Conservation (phyloP, 2,329 filamentous ascomycete genomes). For the Septoria petroselini region DNA sequence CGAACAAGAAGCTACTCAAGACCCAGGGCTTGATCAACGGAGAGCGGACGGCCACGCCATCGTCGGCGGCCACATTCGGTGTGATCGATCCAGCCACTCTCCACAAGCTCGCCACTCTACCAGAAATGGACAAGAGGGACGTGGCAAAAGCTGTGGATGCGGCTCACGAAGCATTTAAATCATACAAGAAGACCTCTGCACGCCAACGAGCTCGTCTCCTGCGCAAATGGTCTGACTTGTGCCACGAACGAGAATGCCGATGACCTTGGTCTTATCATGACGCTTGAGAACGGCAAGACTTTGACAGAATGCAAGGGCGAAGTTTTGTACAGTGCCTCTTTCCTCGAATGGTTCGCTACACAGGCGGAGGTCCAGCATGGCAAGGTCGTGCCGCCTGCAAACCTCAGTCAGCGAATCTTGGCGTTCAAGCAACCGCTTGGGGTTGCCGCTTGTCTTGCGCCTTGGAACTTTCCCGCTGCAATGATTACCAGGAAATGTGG, state of each 20-base stretch:
- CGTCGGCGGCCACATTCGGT: conserved; percentile 40
- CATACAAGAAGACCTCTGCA: conserved; percentile 27
- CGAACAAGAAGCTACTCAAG: conserved; percentile 25
- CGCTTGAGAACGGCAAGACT: conserved; percentile 38
- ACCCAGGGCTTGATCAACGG: conserved; percentile 29
- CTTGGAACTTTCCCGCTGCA: conserved; percentile 37
- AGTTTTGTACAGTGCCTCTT: conserved; percentile 33
- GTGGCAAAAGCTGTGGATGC: conserved; percentile 25
- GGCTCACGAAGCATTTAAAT: conserved; percentile 26
- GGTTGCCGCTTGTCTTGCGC: conserved; percentile 30
- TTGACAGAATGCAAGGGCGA: conserved; percentile 35
- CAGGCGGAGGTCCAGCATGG: conserved; percentile 32
- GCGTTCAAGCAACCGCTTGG: conserved; percentile 35
- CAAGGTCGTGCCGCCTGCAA: conserved; percentile 27
- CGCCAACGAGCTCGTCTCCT: conserved; percentile 29
- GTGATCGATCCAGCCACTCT: conserved; percentile 29
- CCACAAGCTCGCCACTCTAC: conserved; percentile 25
- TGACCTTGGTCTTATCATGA: conserved; percentile 35
- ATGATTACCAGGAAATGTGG: conserved; percentile 42
- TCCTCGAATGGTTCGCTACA: conserved; percentile 36
- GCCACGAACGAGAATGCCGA: conserved; percentile 31
- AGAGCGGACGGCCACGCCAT: conserved; percentile 41
- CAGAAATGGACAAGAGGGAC: conserved; percentile 28
- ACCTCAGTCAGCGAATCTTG: conserved; percentile 26
- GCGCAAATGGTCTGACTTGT: conserved; percentile 33